Evolutionary conservation across 2,329 filamentous ascomycete genomes (phyloP), one percentile per base, ranked within the genome.

Genomic region (Diaporthe amygdali): DNA sequence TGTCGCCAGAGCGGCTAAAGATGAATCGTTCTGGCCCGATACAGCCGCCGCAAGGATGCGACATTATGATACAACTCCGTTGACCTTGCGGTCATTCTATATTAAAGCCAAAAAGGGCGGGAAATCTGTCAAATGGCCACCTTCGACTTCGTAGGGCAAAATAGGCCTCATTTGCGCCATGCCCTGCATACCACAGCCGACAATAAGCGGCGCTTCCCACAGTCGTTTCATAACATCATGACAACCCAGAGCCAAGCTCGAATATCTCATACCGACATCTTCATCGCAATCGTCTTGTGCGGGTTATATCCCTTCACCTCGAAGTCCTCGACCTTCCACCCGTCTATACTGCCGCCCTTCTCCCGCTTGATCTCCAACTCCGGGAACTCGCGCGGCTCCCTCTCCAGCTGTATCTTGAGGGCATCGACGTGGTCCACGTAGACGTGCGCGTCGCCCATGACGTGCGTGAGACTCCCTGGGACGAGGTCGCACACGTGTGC

Each of bases 361-460:
- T 92, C 90, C 61, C 90, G 86, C 68, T 85, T 84, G 72, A 98
- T 95, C 74, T 92, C 89, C 71, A 99, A 79, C 61, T 89, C 90
- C 0, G 96, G 96, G 76, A 98, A 98, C 0, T 90, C 88, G 14
- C 90, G 88, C 32, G 96, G 96, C 79, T 95, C 93, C 9, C 96
- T 86, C 79, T 90, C 88, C 41, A 98, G 80, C 83, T 99, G 96
- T 69, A 90, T 88, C 78, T 92, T 89, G 71, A 99, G 85, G 15
- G 96, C 95, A 68, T 97, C 95, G 9, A 97, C 89, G 80, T 99
- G 96, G 80, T 99, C 96, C 9, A 92, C 83, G 82, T 99, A 99
- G 1, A 99, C 92, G 82, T 99, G 96, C n/a, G 96, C 94, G 81
- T 99, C 96, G 17, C 96, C 96, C 95, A 99, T 97, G 61, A 95